Evolutionary conservation across 257 asterid genomes (phyloP).

Genomic region (Gardenia jasminoides): DNA sequence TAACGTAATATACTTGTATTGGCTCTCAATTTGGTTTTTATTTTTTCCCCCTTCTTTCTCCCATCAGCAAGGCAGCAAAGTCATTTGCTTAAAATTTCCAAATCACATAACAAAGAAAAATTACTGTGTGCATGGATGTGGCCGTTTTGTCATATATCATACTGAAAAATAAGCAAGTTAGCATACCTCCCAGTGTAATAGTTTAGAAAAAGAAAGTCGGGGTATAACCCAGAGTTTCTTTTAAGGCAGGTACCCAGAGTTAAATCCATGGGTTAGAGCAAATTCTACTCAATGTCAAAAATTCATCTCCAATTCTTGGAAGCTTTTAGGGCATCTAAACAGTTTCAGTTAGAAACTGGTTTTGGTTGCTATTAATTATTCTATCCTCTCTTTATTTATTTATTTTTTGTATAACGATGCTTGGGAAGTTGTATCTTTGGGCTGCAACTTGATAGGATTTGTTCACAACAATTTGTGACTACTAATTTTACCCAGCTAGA

Average conservation of each 20-base stretch:
- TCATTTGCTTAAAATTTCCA: slow-evolving; percentile 13
- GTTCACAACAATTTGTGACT: not conserved
- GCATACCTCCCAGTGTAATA: not conserved
- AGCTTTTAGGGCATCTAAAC: not conserved
- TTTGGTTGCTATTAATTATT: not conserved
- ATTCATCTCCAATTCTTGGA: not conserved
- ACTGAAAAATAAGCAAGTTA: not conserved
- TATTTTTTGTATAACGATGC: not conserved
- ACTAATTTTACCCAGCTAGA: not conserved
- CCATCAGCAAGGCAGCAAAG: not conserved
- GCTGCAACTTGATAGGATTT: not conserved
- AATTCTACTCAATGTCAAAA: not conserved
- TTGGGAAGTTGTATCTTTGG: not conserved
- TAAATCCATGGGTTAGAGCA: not conserved
- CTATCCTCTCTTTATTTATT: not conserved
- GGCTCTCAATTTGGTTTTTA: not conserved
- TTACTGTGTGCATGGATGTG: not conserved
- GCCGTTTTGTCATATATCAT: not conserved
- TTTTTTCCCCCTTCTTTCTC: not conserved
- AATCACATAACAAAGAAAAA: not conserved
- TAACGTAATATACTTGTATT: not conserved
- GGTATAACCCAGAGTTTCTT: not conserved
- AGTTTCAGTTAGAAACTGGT: not conserved
- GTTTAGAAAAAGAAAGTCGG: not conserved
- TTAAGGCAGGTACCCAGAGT: not conserved